Evolutionary conservation across 192 early-diverging fungal genomes (phyloP).

Genomic region (Backusella tuberculispora): DNA sequence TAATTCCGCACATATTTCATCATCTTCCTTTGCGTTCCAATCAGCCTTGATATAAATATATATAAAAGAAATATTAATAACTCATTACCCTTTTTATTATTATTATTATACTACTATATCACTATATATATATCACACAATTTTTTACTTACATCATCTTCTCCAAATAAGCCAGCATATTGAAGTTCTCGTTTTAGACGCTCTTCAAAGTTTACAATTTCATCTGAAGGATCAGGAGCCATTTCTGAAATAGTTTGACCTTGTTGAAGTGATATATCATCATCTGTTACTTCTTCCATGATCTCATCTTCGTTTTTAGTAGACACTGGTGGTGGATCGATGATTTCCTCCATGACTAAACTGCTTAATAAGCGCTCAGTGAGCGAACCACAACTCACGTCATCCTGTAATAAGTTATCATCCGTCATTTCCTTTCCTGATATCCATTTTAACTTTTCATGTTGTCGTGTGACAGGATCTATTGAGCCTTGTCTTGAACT

Average conservation of each 20-base stretch:
- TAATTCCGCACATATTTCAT: slow-evolving; percentile 77
- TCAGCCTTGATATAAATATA: slow-evolving; percentile 49
- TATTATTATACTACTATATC: not conserved
- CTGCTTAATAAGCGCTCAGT: slow-evolving; percentile 78
- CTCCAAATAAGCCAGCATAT: slow-evolving; percentile 84
- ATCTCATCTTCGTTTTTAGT: slow-evolving; percentile 32
- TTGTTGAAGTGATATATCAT: slow-evolving; percentile 1
- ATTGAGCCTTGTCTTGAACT: slow-evolving; percentile 22
- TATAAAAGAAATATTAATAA: not conserved
- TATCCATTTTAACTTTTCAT: slow-evolving; percentile 29
- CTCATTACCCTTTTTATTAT: too few species aligned
- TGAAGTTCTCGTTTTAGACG: slow-evolving; percentile 82
- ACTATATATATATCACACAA: too few species aligned
- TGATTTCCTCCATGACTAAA: slow-evolving; percentile 68
- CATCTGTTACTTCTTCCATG: not conserved
- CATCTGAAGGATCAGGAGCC: slow-evolving; percentile 32
- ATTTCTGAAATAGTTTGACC: slow-evolving; percentile 67
- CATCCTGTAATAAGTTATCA: slow-evolving; percentile 32
- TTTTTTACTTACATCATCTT: slow-evolving; percentile 64
- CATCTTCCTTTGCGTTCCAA: slow-evolving; percentile 78
- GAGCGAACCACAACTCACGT: slow-evolving; percentile 53
- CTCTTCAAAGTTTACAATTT: slow-evolving; percentile 71
- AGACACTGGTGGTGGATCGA: slow-evolving; percentile 45
- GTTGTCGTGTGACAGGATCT: not conserved
- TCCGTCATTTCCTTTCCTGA: slow-evolving; percentile 39